Percentiles rank a stretch among this genome's conserved stretches.
Conservation (phyloP, 805 yeast species). For the Starmerella potacharoeniae region DNA sequence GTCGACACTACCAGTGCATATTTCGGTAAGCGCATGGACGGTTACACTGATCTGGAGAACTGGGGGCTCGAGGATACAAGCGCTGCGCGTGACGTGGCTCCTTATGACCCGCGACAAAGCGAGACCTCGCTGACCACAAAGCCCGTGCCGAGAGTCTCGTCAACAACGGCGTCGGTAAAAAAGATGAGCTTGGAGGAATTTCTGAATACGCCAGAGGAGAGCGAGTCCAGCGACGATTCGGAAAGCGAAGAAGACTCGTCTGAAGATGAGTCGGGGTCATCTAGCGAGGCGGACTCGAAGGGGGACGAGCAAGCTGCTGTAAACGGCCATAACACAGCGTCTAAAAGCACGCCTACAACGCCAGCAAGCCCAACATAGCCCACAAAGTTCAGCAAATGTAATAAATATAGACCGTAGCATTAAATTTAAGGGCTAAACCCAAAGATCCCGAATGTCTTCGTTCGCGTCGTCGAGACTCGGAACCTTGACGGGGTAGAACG, state of each 20-base stretch:
- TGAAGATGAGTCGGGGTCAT: constrained; percentile 25
- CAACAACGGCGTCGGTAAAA: not conserved
- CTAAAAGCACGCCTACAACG: too few species aligned
- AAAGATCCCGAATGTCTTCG: constrained; percentile 33
- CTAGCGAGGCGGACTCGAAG: constrained; percentile 27
- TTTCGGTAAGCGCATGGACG: constrained; percentile 27
- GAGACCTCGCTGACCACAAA: not conserved
- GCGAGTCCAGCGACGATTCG: constrained; percentile 18
- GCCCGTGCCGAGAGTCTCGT: not conserved
- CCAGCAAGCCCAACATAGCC: not conserved
- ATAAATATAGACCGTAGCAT: too few species aligned
- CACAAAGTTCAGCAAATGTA: not conserved
- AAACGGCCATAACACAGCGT: too few species aligned
- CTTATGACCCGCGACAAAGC: not conserved
- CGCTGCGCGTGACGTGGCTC: not conserved
- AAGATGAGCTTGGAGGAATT: constrained; percentile 77
- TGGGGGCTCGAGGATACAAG: constrained; percentile 32
- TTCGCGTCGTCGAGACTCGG: constrained; percentile 26
- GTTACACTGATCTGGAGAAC: constrained; percentile 29
- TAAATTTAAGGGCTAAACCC: constrained; percentile 22
- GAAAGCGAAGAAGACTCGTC: constrained; percentile 22
- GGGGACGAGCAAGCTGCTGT: constrained; percentile 15
- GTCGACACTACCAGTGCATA: constrained; percentile 27
- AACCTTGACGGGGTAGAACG: constrained; percentile 53
- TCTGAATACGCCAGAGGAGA: constrained; percentile 37